Evolutionary conservation across 345 rosid genomes (phyloP), one percentile per base, ranked within the genome.

Genomic region (Eucalyptus shirleyi): DNA sequence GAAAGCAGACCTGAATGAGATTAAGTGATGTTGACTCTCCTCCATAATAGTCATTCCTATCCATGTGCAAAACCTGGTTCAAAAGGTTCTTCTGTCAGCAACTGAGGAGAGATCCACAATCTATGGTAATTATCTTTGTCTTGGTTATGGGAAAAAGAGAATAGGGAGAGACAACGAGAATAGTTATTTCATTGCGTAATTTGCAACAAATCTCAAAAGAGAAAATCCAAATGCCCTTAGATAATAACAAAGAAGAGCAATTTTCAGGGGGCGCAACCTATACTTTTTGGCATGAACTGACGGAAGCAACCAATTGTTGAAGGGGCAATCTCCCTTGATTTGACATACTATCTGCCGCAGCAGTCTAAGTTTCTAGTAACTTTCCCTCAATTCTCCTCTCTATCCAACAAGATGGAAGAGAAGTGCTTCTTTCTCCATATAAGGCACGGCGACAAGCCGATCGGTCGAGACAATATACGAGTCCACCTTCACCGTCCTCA

Each of bases 1-100:
- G 60, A 87, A 90, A 55, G 44, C 51, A 50, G 89, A 98, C 99
- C 99, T 98, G 98, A 92, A 93, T 92, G 90, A 98, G 99, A 91
- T 97, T 98, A 67, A 98, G 99, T 3, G 99, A 98, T n/a, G 99
- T 94, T 87, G 99, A 96, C 93, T 98, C 99, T 89, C 99, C 99
- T 90, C 99, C 99, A 85, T 96, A 97, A 89, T 98, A 97, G 90
- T 97, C 99, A 92, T 97, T 97, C 90, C 98, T 95, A 91, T 98
- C 99, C 99, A 98, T 98, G 92, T 98, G 99, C 94, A 98, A 96
- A 51, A 97, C 99, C 99, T 98, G 92, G 62, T 32, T 80, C 86
- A 82, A 87, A 77, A 77, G 83, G 30, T 77, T 40, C 28, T 37
- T 77, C 45, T 21, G 47, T 77, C 45, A 77, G 87, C n/a, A 69